Base-by-base conservation (phyloP, 208 protist species). In the Trypanosoma rangeli region DNA sequence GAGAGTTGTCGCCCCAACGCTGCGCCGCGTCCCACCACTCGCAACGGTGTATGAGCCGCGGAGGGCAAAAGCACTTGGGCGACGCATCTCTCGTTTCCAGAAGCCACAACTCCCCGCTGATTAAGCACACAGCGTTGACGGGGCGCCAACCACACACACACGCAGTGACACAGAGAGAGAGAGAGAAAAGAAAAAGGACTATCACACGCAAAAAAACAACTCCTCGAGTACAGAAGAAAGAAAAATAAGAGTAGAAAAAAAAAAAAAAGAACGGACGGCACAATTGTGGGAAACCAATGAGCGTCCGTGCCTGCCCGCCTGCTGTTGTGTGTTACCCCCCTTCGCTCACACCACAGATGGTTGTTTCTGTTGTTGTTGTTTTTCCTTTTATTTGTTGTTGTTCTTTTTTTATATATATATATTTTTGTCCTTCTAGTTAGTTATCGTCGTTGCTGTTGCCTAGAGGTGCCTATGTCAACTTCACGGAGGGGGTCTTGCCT, bases 31-130 rank as follows among this genome's bases (percentile, higher is more conserved):
- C 18, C 12, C 28, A n/a, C 29, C 49, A 56, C 39, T 63, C 37
- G 67, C 73, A 5, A 26, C 37, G 49, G 28, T 26, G 31, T 78
- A 78, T 1, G 66, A 73, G 24, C 63, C 53, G 18, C 69, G 60
- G 24, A 69, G 50, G 42, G 42, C 72, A 66, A 77, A 77, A 13
- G 31, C 69, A 50, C 69, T 53, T 13, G 26, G 12, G 5, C 66
- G 66, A 52, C n/a, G 55, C 46, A 71, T 71, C 28, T 22, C 22
- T 16, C 29, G 1, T 48, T 61, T 64, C 50, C 20, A 1, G 20
- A 28, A 18, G 4, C n/a, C 3, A 20, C 48, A 3, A 53, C 48
- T 9, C 42, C 8, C 13, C 42, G 33, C 42, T 18, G 42, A 16
- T 46, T 3, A 20, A 3, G 2, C 42, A 16, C 42, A 46, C 42